Base-by-base conservation (phyloP, 2,329 filamentous ascomycete genomes). In the Penicillium brasilianum region DNA sequence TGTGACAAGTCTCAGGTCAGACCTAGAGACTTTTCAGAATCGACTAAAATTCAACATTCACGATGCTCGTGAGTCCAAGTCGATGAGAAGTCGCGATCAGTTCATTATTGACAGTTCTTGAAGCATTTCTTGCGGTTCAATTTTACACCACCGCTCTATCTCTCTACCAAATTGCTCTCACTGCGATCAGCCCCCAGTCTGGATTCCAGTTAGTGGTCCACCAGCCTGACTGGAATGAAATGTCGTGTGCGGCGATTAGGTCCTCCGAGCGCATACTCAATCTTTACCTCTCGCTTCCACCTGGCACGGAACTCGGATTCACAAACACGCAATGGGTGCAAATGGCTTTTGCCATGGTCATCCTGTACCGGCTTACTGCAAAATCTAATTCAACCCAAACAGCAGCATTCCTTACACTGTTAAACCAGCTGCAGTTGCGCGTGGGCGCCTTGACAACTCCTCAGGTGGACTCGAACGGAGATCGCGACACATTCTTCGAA, bases 301-400 rank as follows among this genome's bases (percentile, higher is more conserved):
- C 71, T 4, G 70, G 72, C 37, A 68, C 71, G 7, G 77, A 80
- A 57, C 68, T 73, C 48, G 66, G 66, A 1, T 70, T 79, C 18
- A 78, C 74, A 37, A 78, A 80, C 53, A 68, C 75, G 1, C 71
- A 78, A 60, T 80, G 78, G 77, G 69, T 80, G 2, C 77, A 80
- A 59, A 55, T 78, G 16, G 76, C 72, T 4, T 78, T 79, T 58
- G 71, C 66, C 28, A 59, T 72, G 58, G 58, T 72, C 10, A 49
- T 70, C 20, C 58, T 59, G 3, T 68, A 58, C 50, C 63, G 63
- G n/a, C 54, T 60, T 25, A 56, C 56, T 11, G 58, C 36, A 25
- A 54, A 50, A 34, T 28, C 22, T 13, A 55, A n/a, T 13, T 32
- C 58, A 22, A 53, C 39, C 32, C 39, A 57, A 39, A 55, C 37